Percentiles rank a stretch among this genome's conserved stretches.
phyloP scores from a whole-genome alignment of 2,329 filamentous ascomycete species.

The Botrytis byssoidea region DNA sequence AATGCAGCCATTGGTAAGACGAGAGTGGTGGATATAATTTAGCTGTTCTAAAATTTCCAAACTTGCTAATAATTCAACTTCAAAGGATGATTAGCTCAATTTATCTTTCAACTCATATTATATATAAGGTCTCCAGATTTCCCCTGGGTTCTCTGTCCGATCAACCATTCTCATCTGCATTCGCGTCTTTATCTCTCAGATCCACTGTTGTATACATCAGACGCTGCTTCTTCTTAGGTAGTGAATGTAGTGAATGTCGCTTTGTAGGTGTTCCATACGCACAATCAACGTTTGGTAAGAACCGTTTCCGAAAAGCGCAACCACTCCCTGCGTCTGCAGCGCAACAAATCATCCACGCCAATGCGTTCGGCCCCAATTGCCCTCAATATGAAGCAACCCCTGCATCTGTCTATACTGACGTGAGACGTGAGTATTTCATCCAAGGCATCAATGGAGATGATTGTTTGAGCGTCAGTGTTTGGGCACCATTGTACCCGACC shows the following conservation, averaged over 20 bases:
- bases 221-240: background rate
- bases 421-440: background rate
- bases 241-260: background rate
- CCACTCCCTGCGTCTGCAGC: background rate
- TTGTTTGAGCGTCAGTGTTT: background rate
- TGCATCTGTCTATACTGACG: background rate
- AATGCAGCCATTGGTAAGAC: background rate
- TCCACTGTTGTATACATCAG: background rate
- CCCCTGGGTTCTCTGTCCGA: background rate
- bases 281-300: background rate
- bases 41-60: background rate
- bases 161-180: background rate
- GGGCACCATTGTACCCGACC: background rate
- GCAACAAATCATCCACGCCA: background rate
- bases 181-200: background rate
- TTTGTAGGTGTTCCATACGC: background rate
- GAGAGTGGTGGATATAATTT: background rate
- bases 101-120: background rate
- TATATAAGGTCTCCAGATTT: background rate
- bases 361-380: background rate
- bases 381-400: background rate
- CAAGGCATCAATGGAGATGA: background rate
- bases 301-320: background rate
- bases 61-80: background rate
- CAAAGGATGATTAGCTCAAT: background rate